phyloP scores from a whole-genome alignment of 2,329 filamentous ascomycete genomes.

The Fusarium sp. region DNA sequence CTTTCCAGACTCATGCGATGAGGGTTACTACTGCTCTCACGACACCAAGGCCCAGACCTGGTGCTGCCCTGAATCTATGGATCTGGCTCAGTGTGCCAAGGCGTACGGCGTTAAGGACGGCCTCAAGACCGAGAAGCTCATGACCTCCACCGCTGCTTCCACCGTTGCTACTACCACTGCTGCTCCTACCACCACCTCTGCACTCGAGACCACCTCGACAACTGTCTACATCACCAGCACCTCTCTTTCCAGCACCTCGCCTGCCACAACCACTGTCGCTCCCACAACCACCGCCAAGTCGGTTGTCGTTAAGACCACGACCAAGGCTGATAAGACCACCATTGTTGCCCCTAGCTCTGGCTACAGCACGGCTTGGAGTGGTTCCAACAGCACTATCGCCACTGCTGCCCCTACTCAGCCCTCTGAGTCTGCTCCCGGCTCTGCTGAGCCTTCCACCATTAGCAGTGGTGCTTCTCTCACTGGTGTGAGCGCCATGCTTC shows the following conservation, averaged over 20 bases:
- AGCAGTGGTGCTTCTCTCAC: conserved; percentile 49
- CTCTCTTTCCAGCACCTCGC: conserved; percentile 28
- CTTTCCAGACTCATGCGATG: conserved; percentile 67
- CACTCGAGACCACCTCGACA: conserved; percentile 44
- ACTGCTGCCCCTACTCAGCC: conserved; percentile 46
- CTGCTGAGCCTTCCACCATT: conserved; percentile 39
- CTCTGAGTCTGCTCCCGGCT: conserved; percentile 31
- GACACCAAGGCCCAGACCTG: conserved; percentile 64
- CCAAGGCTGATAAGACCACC: conserved; percentile 45
- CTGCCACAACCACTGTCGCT: conserved; percentile 41
- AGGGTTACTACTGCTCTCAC: conserved; percentile 72
- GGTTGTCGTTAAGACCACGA: conserved; percentile 36
- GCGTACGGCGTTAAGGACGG: conserved; percentile 63
- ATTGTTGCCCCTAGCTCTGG: conserved; percentile 45
- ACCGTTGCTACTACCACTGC: conserved; percentile 23
- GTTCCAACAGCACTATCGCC: conserved; percentile 51
- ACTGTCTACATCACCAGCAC: conserved; percentile 46
- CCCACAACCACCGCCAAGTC: conserved; percentile 41
- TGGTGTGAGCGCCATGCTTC: conserved; percentile 53
- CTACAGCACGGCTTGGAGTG: conserved; percentile 49
- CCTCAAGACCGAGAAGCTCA: conserved; percentile 54
- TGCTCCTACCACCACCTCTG: conserved; percentile 43
- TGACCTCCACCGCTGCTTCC: conserved; percentile 43
- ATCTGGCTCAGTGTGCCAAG: conserved; percentile 66
- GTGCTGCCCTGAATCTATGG: conserved; percentile 71